Percentiles rank a stretch among this genome's conserved stretches.
Conservation (phyloP, 805 yeast species). For the Candida chilensis region DNA sequence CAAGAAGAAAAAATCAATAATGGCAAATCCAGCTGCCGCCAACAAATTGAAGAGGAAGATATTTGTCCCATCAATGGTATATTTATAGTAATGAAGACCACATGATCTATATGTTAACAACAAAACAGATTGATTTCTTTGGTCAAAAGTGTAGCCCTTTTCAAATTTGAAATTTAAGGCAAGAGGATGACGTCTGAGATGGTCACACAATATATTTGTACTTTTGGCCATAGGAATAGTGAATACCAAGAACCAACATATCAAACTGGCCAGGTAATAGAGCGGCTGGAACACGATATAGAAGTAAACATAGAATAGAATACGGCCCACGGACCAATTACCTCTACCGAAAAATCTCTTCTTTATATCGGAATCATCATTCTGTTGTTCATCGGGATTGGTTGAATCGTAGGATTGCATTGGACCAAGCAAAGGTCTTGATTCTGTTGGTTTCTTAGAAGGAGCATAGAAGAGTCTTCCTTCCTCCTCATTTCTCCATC, state of each 20-base stretch:
- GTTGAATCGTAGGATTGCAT: conserved; percentile 7
- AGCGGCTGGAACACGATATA: conserved; percentile 67
- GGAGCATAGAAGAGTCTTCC: conserved; percentile 79
- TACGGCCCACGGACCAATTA: conserved; percentile 78
- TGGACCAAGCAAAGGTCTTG: conserved; percentile 9
- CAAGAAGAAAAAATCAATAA: conserved; percentile 63
- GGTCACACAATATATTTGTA: conserved; percentile 55
- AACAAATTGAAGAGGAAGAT: conserved; percentile 83
- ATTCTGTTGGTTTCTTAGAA: conserved; percentile 26
- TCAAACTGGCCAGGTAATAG: conserved; percentile 37
- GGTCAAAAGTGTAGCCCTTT: conserved; percentile 30
- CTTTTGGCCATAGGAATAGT: conserved; percentile 93
- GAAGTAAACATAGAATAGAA: conserved; percentile 63
- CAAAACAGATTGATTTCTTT: conserved; percentile 52
- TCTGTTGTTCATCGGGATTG: conserved; percentile 7
- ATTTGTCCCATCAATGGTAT: conserved; percentile 94
- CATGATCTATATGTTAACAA: conserved; percentile 89
- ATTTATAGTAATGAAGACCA: conserved; percentile 90
- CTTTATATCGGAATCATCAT: conserved; percentile 21
- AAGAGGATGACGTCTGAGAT: conserved; percentile 83
- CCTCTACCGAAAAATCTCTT: conserved; percentile 84
- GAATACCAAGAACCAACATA: conserved; percentile 79
- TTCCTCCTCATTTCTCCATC: conserved; percentile 79
- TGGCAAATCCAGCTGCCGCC: conserved; percentile 72
- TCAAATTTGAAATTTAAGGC: conserved; percentile 73